Evolutionary conservation across 2,329 filamentous ascomycete species (phyloP).

Genomic region (Xenosphaeropsis pyriputrescens): DNA sequence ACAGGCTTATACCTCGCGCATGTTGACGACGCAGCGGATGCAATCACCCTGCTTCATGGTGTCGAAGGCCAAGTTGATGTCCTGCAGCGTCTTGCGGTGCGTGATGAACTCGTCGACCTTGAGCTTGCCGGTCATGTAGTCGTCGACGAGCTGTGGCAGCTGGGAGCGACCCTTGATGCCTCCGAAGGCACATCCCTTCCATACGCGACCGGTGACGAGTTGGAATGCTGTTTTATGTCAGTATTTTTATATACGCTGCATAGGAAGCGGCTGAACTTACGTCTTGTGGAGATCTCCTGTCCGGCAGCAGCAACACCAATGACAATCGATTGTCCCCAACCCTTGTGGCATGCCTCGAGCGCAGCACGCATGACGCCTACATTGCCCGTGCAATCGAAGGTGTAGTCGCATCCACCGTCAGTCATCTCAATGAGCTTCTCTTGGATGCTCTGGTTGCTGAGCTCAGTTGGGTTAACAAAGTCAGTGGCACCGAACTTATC

Average conservation of each 20-base stretch:
- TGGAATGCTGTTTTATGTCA: conserved; percentile 63
- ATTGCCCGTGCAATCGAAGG: conserved; percentile 97
- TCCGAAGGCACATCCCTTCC: conserved; percentile 96
- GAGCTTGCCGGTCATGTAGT: conserved; percentile 79
- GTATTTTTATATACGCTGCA: background rate
- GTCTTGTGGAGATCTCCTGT: conserved; percentile 86
- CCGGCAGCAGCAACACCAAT: conserved; percentile 95
- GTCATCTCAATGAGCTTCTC: conserved; percentile 95
- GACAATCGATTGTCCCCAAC: conserved; percentile 95
- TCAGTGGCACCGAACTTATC: conserved; percentile 92
- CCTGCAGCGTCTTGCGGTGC: conserved; percentile 67
- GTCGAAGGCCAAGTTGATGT: conserved; percentile 83
- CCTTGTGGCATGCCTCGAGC: conserved; percentile 97
- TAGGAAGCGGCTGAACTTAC: conserved; percentile 38
- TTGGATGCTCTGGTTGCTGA: conserved; percentile 67
- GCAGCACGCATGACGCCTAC: conserved; percentile 91
- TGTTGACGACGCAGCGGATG: conserved; percentile 81
- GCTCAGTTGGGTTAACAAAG: conserved; percentile 85
- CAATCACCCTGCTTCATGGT: conserved; percentile 95
- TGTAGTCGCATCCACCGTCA: conserved; percentile 95
- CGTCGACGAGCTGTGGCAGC: conserved; percentile 70
- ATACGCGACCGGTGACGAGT: conserved; percentile 91
- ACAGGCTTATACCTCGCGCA: conserved; percentile 19
- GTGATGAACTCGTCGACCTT: conserved; percentile 99
- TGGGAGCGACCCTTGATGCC: conserved; percentile 96